Percentiles rank a stretch among this genome's conserved stretches.
Evolutionary conservation across 2,329 filamentous ascomycete genomes (phyloP).

Genomic region (Knufia fluminis): DNA sequence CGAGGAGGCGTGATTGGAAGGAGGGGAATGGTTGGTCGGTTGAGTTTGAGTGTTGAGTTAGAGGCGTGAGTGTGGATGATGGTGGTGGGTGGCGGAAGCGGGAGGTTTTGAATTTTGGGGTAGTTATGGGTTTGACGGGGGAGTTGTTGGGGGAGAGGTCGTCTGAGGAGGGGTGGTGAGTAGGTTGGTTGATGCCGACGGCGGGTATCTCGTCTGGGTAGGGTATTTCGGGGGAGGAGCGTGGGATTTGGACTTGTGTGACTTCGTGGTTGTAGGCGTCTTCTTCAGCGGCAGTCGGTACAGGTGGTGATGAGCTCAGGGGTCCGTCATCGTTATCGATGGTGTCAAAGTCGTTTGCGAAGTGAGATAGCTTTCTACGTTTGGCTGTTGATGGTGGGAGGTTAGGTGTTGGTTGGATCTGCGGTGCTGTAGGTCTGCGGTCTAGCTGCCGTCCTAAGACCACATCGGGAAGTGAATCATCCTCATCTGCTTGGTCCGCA

Average conservation of each 20-base stretch:
- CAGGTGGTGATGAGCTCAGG: background rate
- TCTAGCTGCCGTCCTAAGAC: background rate
- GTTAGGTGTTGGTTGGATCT: background rate
- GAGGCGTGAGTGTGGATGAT: background rate
- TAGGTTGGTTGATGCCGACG: background rate
- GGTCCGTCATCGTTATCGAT: background rate
- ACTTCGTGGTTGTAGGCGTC: background rate
- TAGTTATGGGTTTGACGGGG: background rate
- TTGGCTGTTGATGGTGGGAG: background rate
- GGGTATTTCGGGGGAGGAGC: background rate
- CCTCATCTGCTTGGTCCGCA: too few species aligned
- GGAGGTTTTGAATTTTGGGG: conserved; percentile 6
- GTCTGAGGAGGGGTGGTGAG: background rate
- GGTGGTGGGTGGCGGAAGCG: background rate
- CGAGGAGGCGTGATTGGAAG: conserved; percentile 7
- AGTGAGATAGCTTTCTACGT: background rate
- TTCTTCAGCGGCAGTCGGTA: background rate
- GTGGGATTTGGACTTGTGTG: background rate
- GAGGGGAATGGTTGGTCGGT: background rate
- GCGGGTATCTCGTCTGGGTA: background rate
- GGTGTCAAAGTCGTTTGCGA: background rate
- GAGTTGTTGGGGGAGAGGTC: background rate
- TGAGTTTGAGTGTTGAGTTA: background rate
- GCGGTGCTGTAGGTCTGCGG: background rate
- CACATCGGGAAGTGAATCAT: too few species aligned